Conservation (phyloP, 345 rosid genomes). For the Salix dunnii region DNA sequence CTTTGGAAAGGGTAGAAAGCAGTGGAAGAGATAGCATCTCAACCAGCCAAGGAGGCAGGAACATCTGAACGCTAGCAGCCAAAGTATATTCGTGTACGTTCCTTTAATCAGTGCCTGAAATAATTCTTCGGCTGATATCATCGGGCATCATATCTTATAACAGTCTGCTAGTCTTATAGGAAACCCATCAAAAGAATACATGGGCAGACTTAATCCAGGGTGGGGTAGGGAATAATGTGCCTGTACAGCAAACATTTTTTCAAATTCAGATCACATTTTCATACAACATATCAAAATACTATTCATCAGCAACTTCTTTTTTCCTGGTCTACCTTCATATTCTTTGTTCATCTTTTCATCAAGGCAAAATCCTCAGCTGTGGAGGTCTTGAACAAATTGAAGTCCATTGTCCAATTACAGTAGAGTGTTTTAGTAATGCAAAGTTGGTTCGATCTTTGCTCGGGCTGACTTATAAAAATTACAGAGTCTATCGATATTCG, state of each 20-base stretch:
- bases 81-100: neutral
- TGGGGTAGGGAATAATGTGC: neutral
- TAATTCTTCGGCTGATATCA: neutral
- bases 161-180: neutral
- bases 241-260: neutral
- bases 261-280: neutral
- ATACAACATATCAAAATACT: neutral
- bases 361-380: neutral
- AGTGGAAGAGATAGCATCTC: constrained; percentile 18
- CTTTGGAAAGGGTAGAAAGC: constrained; percentile 16
- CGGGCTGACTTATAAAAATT: neutral
- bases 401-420: neutral
- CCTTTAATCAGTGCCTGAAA: neutral
- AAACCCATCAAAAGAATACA: neutral
- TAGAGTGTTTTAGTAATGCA: neutral
- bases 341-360: neutral
- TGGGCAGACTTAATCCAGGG: neutral
- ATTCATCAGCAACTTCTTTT: neutral
- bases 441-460: neutral
- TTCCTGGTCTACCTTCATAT: neutral
- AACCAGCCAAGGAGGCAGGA: neutral
- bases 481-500: neutral
- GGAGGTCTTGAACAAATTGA: neutral
- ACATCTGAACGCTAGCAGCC: neutral
- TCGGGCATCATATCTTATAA: neutral